phyloP scores from a whole-genome alignment of 2,329 filamentous ascomycete species.

The Monosporascus sp. region DNA sequence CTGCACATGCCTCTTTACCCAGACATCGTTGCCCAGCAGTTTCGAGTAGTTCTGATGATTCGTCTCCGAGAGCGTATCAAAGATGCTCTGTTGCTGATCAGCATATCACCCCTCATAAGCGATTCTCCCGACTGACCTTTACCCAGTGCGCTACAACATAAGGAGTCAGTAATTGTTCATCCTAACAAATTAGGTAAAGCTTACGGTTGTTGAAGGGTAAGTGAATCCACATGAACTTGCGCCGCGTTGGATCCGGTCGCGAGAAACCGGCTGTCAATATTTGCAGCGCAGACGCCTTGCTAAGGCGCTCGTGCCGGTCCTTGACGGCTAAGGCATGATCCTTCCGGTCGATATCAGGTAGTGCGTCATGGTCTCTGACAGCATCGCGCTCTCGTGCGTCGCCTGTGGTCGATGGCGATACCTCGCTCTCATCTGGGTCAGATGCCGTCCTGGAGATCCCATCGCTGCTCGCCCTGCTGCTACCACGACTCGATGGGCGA shows the following conservation, averaged over 20 bases:
- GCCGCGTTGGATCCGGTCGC: conserved; percentile 30
- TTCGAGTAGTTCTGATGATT: conserved; percentile 36
- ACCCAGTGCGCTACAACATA: conserved; percentile 42
- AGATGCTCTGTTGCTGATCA: conserved; percentile 24
- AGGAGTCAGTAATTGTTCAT: too few relatives aligned
- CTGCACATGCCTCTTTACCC: conserved; percentile 43
- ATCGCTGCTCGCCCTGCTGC: conserved; percentile 18
- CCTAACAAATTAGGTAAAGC: too few relatives aligned
- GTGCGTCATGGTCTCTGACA: not conserved
- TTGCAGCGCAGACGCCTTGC: conserved; percentile 16
- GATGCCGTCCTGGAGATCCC: conserved; percentile 21
- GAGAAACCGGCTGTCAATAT: conserved; percentile 36
- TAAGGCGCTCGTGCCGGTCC: conserved; percentile 5
- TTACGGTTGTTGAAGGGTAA: conserved; percentile 48
- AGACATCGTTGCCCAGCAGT: conserved; percentile 43
- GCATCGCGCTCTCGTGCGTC: not conserved
- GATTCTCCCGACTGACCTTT: conserved; percentile 34
- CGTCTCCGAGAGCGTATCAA: conserved; percentile 40
- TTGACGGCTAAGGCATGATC: conserved; percentile 1
- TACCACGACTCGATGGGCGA: conserved; percentile 25
- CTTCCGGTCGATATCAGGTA: conserved; percentile 1
- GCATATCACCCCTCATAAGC: conserved; percentile 18
- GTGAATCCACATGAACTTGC: conserved; percentile 56
- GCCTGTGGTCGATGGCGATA: conserved; percentile 15
- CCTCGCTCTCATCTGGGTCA: conserved; percentile 23